Conservation (phyloP, 1,284 basidiomycete genomes). For the Trichosporon coremiiforme region DNA sequence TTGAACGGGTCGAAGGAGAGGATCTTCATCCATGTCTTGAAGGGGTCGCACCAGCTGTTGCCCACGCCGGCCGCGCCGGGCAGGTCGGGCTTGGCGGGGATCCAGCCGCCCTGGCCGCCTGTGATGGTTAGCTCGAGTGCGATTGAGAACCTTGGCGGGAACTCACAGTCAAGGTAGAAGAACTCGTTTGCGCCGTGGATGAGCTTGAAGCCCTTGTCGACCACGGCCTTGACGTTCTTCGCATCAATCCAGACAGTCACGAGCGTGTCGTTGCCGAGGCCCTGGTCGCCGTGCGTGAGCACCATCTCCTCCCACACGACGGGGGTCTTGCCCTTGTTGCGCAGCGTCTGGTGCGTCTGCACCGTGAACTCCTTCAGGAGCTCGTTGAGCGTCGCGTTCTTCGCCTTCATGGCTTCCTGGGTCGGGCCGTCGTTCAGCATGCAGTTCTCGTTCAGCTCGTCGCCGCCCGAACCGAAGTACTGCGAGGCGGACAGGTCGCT, state of each 20-base stretch:
- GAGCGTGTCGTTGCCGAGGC: slow-evolving; percentile 67
- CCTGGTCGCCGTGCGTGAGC: slow-evolving; percentile 63
- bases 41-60: slow-evolving; percentile 69
- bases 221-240: slow-evolving; percentile 63
- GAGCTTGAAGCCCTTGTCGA: slow-evolving; percentile 64
- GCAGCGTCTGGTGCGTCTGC: slow-evolving; percentile 61
- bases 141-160: too few species aligned
- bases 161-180: slow-evolving; percentile 68
- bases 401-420: slow-evolving; percentile 60
- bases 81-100: slow-evolving; percentile 64
- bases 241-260: slow-evolving; percentile 74
- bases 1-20: slow-evolving; percentile 67
- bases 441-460: slow-evolving; percentile 74
- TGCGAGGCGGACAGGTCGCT: slow-evolving; percentile 46
- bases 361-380: slow-evolving; percentile 68
- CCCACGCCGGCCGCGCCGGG: slow-evolving; percentile 70
- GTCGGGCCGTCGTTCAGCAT: slow-evolving; percentile 67
- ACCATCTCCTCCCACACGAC: slow-evolving; percentile 71
- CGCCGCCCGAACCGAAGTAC: slow-evolving; percentile 77
- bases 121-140: not conserved
- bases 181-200: slow-evolving; percentile 71
- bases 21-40: slow-evolving; percentile 74
- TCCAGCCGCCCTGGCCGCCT: slow-evolving; percentile 74
- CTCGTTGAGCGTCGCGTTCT: slow-evolving; percentile 64
- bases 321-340: slow-evolving; percentile 61